Conservation (phyloP, 169 alveolate species). For the Plasmodium knowlesi region DNA sequence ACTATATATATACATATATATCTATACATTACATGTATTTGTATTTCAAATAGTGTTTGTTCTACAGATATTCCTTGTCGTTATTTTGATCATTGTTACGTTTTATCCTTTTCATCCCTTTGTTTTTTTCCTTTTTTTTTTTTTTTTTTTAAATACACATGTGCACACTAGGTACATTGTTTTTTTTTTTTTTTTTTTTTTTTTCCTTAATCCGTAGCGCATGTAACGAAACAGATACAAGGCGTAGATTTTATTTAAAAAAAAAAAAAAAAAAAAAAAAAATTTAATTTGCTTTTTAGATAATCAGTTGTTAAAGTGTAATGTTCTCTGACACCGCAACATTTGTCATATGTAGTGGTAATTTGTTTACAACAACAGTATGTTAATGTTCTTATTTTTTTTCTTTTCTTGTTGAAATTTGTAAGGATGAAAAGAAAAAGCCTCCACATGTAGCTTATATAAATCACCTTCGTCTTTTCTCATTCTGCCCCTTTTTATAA, state of each 20-base stretch:
- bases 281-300: not conserved
- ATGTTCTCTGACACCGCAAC: not conserved
- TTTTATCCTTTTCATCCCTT: not conserved
- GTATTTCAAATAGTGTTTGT: constrained; percentile 1
- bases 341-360: not conserved
- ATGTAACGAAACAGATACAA: not conserved
- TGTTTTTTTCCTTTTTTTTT: not conserved
- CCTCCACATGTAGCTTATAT: not conserved
- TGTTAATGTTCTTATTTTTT: not conserved
- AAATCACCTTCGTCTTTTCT: not conserved
- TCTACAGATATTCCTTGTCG: not conserved
- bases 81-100: not conserved
- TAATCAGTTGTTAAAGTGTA: not conserved
- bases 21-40: not conserved
- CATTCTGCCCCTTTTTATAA: not conserved
- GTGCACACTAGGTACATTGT: not conserved
- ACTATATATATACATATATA: not conserved
- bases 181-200: not conserved
- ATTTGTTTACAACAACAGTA: not conserved
- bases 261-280: not conserved
- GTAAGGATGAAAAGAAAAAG: not conserved
- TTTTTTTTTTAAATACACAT: not conserved
- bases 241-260: not conserved
- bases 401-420: not conserved
- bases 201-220: not conserved